Conservation (phyloP, 2,329 filamentous ascomycete genomes). For the Penicillium fuscoglaucum region DNA sequence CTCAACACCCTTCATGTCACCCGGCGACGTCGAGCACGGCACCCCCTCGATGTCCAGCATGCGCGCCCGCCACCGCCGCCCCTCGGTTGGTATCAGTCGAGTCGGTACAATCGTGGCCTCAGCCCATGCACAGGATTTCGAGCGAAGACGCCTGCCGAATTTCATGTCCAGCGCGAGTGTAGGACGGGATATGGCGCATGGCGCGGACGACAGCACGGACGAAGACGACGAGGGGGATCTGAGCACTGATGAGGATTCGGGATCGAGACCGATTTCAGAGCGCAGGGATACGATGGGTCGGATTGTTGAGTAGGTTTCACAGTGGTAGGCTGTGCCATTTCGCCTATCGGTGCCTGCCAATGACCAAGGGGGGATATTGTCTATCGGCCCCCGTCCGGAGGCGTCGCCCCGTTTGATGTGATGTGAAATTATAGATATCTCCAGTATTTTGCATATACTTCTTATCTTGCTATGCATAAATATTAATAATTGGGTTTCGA, state of each 20-base stretch:
- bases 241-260: slow-evolving; percentile 32
- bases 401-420: neutral
- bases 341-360: neutral
- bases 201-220: slow-evolving; percentile 41
- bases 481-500: slow-evolving; percentile 1
- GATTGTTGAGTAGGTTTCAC: slow-evolving; percentile 8
- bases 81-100: slow-evolving; percentile 46
- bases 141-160: slow-evolving; percentile 66
- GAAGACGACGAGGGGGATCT: slow-evolving; percentile 37
- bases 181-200: slow-evolving; percentile 34
- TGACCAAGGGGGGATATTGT: neutral
- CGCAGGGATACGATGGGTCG: slow-evolving; percentile 6
- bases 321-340: neutral
- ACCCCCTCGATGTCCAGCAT: slow-evolving; percentile 29
- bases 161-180: slow-evolving; percentile 40
- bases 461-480: slow-evolving; percentile 10
- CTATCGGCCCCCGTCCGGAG: neutral
- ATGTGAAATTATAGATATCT: slow-evolving; percentile 9
- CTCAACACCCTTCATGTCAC: slow-evolving; percentile 18
- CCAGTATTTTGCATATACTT: neutral
- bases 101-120: slow-evolving; percentile 71
- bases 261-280: neutral
- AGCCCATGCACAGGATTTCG: slow-evolving; percentile 89
- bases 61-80: slow-evolving; percentile 31
- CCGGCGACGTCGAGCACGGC: slow-evolving; percentile 32